Percentiles rank a stretch among this genome's conserved stretches.
phyloP scores from a whole-genome alignment of 352 stramenopile species.

The Lagenidium sp. region DNA sequence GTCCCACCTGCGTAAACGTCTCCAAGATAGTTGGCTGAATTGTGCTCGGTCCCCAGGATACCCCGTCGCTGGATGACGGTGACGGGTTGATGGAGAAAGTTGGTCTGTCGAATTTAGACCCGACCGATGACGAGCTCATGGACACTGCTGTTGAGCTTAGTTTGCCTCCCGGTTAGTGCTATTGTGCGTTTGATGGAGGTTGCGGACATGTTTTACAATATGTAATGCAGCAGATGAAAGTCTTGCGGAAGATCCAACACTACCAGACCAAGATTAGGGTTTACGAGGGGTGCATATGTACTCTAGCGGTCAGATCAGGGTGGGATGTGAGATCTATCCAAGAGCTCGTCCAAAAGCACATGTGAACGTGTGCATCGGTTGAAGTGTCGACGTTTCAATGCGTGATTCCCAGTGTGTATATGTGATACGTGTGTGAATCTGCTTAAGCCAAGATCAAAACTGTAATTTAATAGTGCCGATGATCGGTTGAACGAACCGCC shows the following conservation, averaged over 20 bases:
- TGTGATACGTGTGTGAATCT: constrained; percentile 8
- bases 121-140: constrained; percentile 16
- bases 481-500: neutral
- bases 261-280: too few relatives aligned
- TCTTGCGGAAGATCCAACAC: too few relatives aligned
- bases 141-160: constrained; percentile 10
- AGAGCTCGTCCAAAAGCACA: too few relatives aligned
- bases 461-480: constrained; percentile 17
- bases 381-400: too few relatives aligned
- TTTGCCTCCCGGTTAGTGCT: too few relatives aligned
- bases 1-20: neutral
- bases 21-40: neutral
- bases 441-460: constrained; percentile 4
- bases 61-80: constrained; percentile 9
- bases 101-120: constrained; percentile 11
- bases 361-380: too few relatives aligned
- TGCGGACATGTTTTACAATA: too few relatives aligned
- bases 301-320: too few relatives aligned
- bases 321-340: too few relatives aligned
- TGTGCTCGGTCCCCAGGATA: constrained; percentile 3
- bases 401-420: constrained; percentile 1
- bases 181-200: too few relatives aligned
- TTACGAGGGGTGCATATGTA: too few relatives aligned
- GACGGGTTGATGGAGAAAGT: constrained; percentile 17
- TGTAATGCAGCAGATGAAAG: too few relatives aligned